Base-by-base conservation (phyloP, 2,329 filamentous ascomycete genomes). In the Aspergillus novoparasiticus region DNA sequence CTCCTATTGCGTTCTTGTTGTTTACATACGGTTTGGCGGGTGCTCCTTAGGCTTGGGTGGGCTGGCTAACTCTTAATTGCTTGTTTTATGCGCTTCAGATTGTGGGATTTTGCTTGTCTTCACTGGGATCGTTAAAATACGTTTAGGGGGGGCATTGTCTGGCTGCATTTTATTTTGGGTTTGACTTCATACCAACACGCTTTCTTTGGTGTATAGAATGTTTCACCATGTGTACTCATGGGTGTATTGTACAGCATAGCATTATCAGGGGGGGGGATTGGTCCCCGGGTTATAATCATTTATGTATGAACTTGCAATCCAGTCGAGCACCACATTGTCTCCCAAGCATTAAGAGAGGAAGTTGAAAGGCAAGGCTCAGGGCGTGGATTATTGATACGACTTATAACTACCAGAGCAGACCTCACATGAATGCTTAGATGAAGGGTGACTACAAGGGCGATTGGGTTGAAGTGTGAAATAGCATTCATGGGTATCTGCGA, bases 401-500 rank as follows among this genome's bases (percentile, higher is more conserved):
- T 23, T 48, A 30, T 12, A 45, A 32, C 21, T 43, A 32, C 54
- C 55, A 11, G 30, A 51, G 60, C 69, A 72, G 68, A 67, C 32
- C 57, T 54, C 69, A 63, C 68, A 71, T 69, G 70, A 73, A 72
- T 72, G 71, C 70, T 68, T 61, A 62, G 60, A 57, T n/a, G 14
- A 59, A 64, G 60, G 63, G 59, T 6, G 14, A 60, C 67, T 72
- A 71, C 70, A 68, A 66, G 60, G 62, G 67, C 64, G 61, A 68
- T 59, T 51, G 45, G 59, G 43, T 60, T 66, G 63, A 67, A 59
- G 66, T 69, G 43, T 66, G 62, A 68, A 76, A 76, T 75, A 73
- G 74, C 74, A 77, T 77, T 77, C 75, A 77, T 75, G 75, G 75
- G 75, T 77, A 77, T 77, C 75, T 77, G 75, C 74, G 67, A 69